phyloP scores from a whole-genome alignment of 441 rosid genomes.

The Populus tomentosa region DNA sequence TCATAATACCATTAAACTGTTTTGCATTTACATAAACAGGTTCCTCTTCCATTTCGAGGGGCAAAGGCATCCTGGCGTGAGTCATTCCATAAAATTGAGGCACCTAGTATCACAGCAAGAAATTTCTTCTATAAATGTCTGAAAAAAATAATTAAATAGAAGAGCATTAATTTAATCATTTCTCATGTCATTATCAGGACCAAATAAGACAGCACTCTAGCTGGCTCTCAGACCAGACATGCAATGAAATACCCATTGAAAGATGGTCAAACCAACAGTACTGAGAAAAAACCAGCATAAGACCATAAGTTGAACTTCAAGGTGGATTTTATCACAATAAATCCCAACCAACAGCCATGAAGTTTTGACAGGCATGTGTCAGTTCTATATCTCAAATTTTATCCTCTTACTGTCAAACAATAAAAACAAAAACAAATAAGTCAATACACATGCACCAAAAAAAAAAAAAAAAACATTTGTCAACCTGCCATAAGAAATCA shows the following conservation, averaged over 20 bases:
- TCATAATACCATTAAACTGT: constrained; percentile 79
- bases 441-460: not conserved
- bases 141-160: not conserved
- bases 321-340: not conserved
- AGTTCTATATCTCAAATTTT: not conserved
- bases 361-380: not conserved
- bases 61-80: constrained; percentile 83
- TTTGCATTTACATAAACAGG: constrained; percentile 95
- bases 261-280: not conserved
- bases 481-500: not conserved
- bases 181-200: not conserved
- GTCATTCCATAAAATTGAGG: constrained; percentile 50
- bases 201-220: too few relatives aligned
- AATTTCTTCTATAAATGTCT: not conserved
- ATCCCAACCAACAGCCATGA: not conserved
- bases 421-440: not conserved
- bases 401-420: not conserved
- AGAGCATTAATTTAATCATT: not conserved
- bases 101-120: constrained; percentile 29
- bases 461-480: too few relatives aligned
- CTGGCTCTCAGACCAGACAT: not conserved
- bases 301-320: not conserved
- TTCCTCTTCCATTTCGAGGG: constrained; percentile 78
- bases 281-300: not conserved
- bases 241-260: not conserved